These are phyloP conservation scores for Metarhizium album DNA, from an alignment of 2,329 filamentous ascomycete species.

Conservation along the genomic window DNA sequence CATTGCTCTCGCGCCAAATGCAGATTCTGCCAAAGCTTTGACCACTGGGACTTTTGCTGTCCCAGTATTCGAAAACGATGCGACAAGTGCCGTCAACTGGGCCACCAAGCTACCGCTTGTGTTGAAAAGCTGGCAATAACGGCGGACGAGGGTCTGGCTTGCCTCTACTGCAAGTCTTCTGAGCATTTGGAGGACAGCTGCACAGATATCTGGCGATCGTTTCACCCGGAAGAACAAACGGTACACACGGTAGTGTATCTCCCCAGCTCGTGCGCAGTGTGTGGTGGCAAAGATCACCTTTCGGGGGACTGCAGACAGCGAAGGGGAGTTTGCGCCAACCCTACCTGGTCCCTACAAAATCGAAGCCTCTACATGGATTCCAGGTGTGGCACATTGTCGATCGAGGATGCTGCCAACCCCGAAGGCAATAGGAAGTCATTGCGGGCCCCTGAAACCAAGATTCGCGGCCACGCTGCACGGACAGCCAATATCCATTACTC, in stretches of 20 bases:
- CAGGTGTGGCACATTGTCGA: conserved; percentile 26
- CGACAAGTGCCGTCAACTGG: conserved; percentile 49
- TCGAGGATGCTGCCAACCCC: conserved; percentile 21
- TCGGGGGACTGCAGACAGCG: conserved; percentile 40
- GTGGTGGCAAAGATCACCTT: conserved; percentile 44
- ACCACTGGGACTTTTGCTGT: conserved; percentile 41
- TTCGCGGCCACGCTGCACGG: conserved; percentile 22
- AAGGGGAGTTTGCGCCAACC: conserved; percentile 16
- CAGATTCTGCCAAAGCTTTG: conserved; percentile 32
- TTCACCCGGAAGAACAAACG: conserved; percentile 27
- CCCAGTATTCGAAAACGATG: conserved; percentile 38
- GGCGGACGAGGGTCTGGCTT: conserved; percentile 44
- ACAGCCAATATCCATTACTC: conserved; percentile 32
- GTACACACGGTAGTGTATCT: conserved; percentile 39
- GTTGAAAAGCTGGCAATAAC: conserved; percentile 42
- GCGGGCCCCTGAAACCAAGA: conserved; percentile 19
- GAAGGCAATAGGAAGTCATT: conserved; percentile 13
- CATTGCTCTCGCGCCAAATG: conserved; percentile 37
- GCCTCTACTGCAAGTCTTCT: conserved; percentile 45
- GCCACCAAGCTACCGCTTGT: conserved; percentile 44
- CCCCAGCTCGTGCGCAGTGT: conserved; percentile 43
- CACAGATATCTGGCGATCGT: conserved; percentile 49
- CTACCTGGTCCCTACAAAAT: conserved; percentile 43
- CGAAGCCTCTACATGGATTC: conserved; percentile 38
- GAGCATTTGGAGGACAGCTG: conserved; percentile 52